Evolutionary conservation across 192 early-diverging fungal genomes (phyloP).

Genomic region (Coemansia reversa): DNA sequence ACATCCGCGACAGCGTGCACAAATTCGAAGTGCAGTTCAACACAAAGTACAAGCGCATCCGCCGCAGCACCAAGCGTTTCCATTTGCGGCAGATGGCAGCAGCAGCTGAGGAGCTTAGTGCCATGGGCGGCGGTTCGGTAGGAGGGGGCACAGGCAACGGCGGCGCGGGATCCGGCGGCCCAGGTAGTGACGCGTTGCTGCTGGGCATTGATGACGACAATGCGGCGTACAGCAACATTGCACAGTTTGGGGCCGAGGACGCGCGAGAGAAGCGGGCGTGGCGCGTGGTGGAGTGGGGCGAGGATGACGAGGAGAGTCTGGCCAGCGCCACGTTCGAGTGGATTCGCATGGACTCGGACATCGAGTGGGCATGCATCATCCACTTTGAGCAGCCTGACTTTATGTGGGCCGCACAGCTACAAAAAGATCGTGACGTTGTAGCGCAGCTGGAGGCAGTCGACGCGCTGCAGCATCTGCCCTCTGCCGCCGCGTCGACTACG

Average conservation of each 20-base stretch:
- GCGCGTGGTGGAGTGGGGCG: constrained; percentile 76
- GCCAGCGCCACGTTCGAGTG: constrained; percentile 80
- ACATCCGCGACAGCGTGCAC: constrained; percentile 72
- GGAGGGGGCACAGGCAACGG: background rate
- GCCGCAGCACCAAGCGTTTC: constrained; percentile 74
- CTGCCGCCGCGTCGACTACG: constrained; percentile 67
- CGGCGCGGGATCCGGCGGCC: no score
- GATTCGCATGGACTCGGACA: constrained; percentile 93
- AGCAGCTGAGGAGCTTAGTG: constrained; percentile 59
- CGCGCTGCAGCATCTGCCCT: constrained; percentile 63
- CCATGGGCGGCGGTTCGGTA: constrained; percentile 3
- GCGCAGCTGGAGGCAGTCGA: constrained; percentile 88
- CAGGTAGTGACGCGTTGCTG: constrained; percentile 26
- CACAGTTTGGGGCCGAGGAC: constrained; percentile 59
- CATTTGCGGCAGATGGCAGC: constrained; percentile 70
- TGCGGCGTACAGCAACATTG: constrained; percentile 44
- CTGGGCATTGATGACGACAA: constrained; percentile 52
- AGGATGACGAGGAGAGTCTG: constrained; percentile 70
- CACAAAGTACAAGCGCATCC: constrained; percentile 97
- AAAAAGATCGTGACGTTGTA: constrained; percentile 85
- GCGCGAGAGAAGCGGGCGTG: constrained; percentile 67
- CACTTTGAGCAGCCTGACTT: constrained; percentile 85
- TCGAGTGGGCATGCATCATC: constrained; percentile 89
- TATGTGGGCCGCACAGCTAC: constrained; percentile 94
- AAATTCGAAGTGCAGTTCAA: constrained; percentile 92